A percentile compares a stretch with the other conserved stretches of the same genome.
phyloP scores from a whole-genome alignment of 2,329 filamentous ascomycete species.

The Pseudocercospora cruenta region DNA sequence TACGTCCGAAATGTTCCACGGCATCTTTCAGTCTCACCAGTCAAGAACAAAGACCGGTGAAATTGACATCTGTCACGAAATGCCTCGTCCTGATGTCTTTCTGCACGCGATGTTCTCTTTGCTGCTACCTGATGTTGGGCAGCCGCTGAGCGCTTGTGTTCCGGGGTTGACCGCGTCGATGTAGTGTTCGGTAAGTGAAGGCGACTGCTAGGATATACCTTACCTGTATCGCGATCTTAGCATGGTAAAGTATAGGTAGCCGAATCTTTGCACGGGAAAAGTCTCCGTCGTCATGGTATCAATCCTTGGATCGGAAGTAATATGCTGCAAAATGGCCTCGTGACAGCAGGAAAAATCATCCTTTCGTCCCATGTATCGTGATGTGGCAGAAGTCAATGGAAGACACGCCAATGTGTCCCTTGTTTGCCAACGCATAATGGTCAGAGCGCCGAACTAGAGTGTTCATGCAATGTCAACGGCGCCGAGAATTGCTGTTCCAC shows the following conservation, averaged over 20 bases:
- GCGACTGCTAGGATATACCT: neutral
- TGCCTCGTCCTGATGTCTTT: neutral
- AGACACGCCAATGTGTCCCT: neutral
- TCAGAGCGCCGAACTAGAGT: neutral
- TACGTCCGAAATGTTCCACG: neutral
- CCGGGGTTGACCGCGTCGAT: neutral
- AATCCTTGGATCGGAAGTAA: neutral
- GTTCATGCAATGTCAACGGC: slow-evolving; percentile 6
- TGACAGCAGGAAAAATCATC: neutral
- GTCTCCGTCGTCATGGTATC: neutral
- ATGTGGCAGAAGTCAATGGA: slow-evolving; percentile 2
- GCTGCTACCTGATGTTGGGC: neutral
- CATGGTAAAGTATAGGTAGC: neutral
- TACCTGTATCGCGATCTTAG: neutral
- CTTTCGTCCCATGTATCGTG: neutral
- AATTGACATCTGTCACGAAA: neutral
- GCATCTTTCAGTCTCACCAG: neutral
- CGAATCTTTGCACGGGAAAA: neutral
- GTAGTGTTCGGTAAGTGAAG: slow-evolving; percentile 1
- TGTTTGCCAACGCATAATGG: slow-evolving; percentile 5
- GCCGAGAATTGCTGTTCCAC: slow-evolving; percentile 1
- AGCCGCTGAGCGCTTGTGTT: neutral
- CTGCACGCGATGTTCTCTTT: neutral
- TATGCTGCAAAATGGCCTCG: neutral
- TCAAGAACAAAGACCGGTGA: neutral